Conservation (phyloP, 2,329 filamentous ascomycete species). For the Epichloe bromicola region DNA sequence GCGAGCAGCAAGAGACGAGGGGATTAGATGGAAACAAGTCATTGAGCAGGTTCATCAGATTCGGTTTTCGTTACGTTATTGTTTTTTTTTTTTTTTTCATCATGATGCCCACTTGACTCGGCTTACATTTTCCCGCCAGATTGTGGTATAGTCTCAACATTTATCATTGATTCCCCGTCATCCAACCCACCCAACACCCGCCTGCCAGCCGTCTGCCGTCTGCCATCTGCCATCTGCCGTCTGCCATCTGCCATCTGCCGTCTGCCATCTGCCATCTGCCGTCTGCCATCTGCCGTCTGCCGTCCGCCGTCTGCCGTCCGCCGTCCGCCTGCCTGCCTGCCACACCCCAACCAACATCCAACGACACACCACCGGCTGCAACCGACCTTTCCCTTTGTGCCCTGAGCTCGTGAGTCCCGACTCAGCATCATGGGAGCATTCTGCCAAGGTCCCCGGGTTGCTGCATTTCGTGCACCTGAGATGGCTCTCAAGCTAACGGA, state of each 20-base stretch:
- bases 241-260: background rate
- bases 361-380: background rate
- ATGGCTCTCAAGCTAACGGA: background rate
- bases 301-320: too few species aligned
- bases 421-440: conserved; percentile 4
- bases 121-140: background rate
- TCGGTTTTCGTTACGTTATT: background rate
- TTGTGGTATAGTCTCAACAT: background rate
- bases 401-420: background rate
- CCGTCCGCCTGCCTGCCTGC: background rate
- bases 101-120: background rate
- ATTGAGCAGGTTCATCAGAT: background rate
- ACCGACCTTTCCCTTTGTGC: background rate
- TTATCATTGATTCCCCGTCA: too few species aligned
- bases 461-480: conserved; percentile 3
- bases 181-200: too few species aligned
- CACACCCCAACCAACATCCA: background rate
- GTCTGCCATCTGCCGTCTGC: background rate
- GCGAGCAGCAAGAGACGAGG: background rate
- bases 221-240: too few species aligned
- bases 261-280: too few species aligned
- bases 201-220: too few species aligned
- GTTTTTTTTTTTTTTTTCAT: background rate
- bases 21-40: background rate
- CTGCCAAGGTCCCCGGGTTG: conserved; percentile 1